Percentiles rank a stretch among this genome's conserved stretches.
Evolutionary conservation across 495 filamentous ascomycete species (phyloP).

Genomic region (Pseudoneurospora amorphoporcata): DNA sequence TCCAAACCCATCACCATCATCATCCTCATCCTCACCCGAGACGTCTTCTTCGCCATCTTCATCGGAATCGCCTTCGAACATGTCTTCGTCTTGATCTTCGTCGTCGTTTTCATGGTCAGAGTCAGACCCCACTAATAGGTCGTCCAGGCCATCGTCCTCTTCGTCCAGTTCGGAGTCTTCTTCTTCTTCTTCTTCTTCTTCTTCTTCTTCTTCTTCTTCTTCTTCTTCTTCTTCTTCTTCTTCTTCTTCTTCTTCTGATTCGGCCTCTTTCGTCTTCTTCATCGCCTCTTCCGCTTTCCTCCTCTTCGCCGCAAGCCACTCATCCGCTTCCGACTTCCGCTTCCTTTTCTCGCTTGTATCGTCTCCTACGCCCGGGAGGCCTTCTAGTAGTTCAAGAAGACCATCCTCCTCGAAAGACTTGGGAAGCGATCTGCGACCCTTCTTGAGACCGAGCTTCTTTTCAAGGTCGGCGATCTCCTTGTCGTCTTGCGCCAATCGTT

Average conservation of each 20-base stretch:
- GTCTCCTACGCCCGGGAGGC: slow-evolving; percentile 43
- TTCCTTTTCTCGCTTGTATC: slow-evolving; percentile 54
- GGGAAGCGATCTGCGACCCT: slow-evolving; percentile 57
- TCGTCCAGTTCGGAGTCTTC: not conserved
- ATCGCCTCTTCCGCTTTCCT: slow-evolving; percentile 27
- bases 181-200: no score
- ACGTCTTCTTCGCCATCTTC: not conserved
- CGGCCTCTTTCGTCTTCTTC: slow-evolving; percentile 7
- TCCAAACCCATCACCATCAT: slow-evolving; percentile 26
- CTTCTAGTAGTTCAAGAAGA: slow-evolving; percentile 67
- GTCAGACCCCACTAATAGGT: slow-evolving; percentile 1
- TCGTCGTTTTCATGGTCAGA: slow-evolving; percentile 13
- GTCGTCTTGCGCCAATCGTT: slow-evolving; percentile 64
- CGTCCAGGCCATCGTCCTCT: slow-evolving; percentile 24
- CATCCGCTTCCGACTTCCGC: slow-evolving; percentile 51
- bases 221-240: no score
- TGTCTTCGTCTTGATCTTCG: slow-evolving; percentile 18
- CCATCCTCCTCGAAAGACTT: slow-evolving; percentile 80
- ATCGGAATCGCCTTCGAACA: not conserved
- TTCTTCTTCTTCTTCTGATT: slow-evolving; percentile 22
- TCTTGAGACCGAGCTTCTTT: slow-evolving; percentile 65
- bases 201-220: no score
- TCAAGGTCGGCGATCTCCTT: slow-evolving; percentile 82
- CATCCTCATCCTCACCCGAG: slow-evolving; percentile 12
- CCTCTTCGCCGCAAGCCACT: slow-evolving; percentile 39